Evolutionary conservation across 495 filamentous ascomycete species (phyloP), one percentile per base, ranked within the genome.

Genomic region (Trichoderma erinaceum): DNA sequence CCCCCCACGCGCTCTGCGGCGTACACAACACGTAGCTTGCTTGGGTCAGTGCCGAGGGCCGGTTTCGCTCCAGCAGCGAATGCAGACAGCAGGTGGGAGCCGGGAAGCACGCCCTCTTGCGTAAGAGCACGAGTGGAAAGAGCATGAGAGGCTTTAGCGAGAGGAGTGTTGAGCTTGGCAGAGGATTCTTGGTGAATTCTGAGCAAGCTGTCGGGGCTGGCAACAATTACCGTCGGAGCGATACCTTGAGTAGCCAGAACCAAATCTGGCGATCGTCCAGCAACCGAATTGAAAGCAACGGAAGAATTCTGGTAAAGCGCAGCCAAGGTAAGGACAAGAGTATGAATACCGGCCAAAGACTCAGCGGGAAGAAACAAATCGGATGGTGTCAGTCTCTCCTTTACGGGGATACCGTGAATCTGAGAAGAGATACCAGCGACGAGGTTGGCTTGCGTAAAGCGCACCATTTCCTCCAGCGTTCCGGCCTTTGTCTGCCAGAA

Each of bases 361-460:
- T 94, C 92, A 48, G 91, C 92, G 0, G 94, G 89, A n/a, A 97
- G 84, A 74, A 99, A 92, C 32, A 96, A 79, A 73, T 99, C 95
- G 3, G 85, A 81, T 5, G 88, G 80, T 13, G 76, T 84, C 68
- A 97, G 81, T 46, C 91, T 88, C 73, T 97, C 89, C 35, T 78
- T 77, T 13, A 85, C 84, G 41, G 93, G 93, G 68, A 98, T 77
- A 5, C 88, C 83, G 61, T 88, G 85, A 50, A 91, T 83, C 72
- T 94, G 86, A n/a, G 90, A 88, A 38, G 88, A 88, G 70, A 95
- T 85, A 43, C 86, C 96, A 29, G 96, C 85, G 23, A 90, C 84
- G 16, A 98, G 75, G 73, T 97, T 97, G 80, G 85, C 82, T 63
- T 92, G 83, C 23, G 87, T 86, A 77, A 92, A 95, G 63, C 90